Conservation (phyloP, 2,329 filamentous ascomycete genomes). For the Truncatella angustata region DNA sequence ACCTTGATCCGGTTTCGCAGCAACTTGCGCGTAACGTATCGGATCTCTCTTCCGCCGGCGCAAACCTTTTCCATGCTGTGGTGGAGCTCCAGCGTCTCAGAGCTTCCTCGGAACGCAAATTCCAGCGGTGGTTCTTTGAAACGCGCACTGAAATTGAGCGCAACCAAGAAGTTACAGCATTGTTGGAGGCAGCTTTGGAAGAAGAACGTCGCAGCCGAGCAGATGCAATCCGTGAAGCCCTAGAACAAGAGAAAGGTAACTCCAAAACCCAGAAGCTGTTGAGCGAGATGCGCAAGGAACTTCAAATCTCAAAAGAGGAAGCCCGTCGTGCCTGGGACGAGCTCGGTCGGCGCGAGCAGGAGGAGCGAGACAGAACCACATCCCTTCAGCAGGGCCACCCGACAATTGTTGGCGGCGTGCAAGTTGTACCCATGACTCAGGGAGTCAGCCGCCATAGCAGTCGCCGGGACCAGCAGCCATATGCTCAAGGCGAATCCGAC, state of each 20-base stretch:
- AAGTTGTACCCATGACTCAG: conserved; percentile 90
- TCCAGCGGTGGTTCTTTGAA: conserved; percentile 98
- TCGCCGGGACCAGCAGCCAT: conserved; percentile 36
- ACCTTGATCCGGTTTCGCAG: conserved; percentile 76
- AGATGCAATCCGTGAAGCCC: conserved; percentile 64
- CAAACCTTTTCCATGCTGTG: conserved; percentile 95
- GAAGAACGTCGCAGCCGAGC: conserved; percentile 69
- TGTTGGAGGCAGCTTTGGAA: conserved; percentile 73
- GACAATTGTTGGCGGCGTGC: conserved; percentile 86
- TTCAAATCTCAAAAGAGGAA: conserved; percentile 94
- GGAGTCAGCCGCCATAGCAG: conserved; percentile 57
- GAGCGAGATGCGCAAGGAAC: conserved; percentile 87
- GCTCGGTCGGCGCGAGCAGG: conserved; percentile 86
- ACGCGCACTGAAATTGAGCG: conserved; percentile 86
- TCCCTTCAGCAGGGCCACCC: conserved; percentile 86
- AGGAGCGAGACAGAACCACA: conserved; percentile 81
- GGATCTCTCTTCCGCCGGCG: conserved; percentile 93
- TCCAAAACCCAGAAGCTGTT: conserved; percentile 72
- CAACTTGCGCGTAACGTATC: conserved; percentile 93
- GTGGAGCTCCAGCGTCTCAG: conserved; percentile 92
- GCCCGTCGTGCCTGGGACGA: conserved; percentile 96
- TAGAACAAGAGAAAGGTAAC: conserved; percentile 68
- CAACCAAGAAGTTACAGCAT: conserved; percentile 75
- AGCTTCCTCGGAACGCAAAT: conserved; percentile 94
- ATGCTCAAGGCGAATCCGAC: conserved; percentile 30